A percentile compares a stretch with the other conserved stretches of the same genome.
Evolutionary conservation across 768 basidiomycete genomes (phyloP).

Genomic region (Boletus reticuloceps): DNA sequence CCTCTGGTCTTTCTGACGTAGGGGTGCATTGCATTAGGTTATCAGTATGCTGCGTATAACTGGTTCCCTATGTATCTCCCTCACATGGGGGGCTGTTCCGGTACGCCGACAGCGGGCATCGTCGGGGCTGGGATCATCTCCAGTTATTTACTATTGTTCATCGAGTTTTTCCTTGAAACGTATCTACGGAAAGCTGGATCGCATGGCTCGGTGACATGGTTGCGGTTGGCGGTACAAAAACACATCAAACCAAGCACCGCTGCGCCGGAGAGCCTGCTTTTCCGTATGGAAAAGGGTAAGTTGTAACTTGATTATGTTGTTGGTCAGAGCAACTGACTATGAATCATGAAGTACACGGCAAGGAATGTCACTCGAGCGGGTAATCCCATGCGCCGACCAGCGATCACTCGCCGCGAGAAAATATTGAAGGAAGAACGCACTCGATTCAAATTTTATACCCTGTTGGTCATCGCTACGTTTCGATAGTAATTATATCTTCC

Average conservation of each 20-base stretch:
- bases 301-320: background rate
- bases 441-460: too few relatives aligned
- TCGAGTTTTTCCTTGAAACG: slow-evolving; percentile 22
- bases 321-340: background rate
- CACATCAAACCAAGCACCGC: background rate
- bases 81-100: slow-evolving; percentile 14
- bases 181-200: slow-evolving; percentile 9
- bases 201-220: background rate
- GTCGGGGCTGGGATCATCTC: slow-evolving; percentile 9
- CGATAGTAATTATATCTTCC: too few relatives aligned
- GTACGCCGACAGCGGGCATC: slow-evolving; percentile 15
- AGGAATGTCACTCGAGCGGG: background rate
- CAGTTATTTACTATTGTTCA: slow-evolving; percentile 21
- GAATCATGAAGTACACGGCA: background rate
- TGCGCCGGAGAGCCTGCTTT: slow-evolving; percentile 5
- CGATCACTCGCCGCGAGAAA: too few relatives aligned
- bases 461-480: too few relatives aligned
- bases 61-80: slow-evolving; percentile 17
- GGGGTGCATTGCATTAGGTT: background rate
- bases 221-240: background rate
- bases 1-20: background rate
- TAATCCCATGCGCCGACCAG: background rate
- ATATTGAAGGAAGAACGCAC: background rate
- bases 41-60: slow-evolving; percentile 19
- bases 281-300: slow-evolving; percentile 11